phyloP scores from a whole-genome alignment of 768 basidiomycete genomes.

The Terana coerulea region DNA sequence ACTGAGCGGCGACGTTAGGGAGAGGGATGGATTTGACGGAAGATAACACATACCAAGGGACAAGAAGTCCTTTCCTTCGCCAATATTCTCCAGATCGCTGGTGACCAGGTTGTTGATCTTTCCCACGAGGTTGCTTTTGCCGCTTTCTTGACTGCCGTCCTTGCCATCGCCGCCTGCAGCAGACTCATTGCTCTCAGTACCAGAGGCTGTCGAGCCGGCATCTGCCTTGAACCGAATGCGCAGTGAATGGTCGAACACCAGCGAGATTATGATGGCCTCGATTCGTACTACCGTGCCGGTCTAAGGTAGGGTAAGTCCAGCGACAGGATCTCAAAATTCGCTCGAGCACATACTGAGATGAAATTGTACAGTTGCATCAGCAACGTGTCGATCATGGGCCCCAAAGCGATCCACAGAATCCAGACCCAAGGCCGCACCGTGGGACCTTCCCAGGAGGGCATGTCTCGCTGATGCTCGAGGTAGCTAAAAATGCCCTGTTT shows the following conservation, averaged over 20 bases:
- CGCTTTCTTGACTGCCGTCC: not conserved
- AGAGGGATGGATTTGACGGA: not conserved
- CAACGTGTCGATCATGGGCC: constrained; percentile 41
- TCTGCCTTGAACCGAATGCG: constrained; percentile 32
- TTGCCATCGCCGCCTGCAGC: not conserved
- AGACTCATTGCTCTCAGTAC: not conserved
- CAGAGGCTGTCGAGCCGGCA: constrained; percentile 12
- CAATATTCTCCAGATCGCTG: constrained; percentile 44
- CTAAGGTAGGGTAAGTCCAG: constrained; percentile 6
- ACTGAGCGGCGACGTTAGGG: constrained; percentile 10
- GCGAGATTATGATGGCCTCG: constrained; percentile 20
- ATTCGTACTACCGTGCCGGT: constrained; percentile 35
- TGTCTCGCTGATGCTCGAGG: constrained; percentile 46
- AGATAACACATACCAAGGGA: not conserved
- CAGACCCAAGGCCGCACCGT: constrained; percentile 66
- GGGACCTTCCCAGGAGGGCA: constrained; percentile 27
- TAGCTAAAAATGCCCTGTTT: too few relatives aligned
- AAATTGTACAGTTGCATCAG: constrained; percentile 52
- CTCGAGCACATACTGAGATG: constrained; percentile 20
- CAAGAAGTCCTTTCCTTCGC: constrained; percentile 20
- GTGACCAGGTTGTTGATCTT: constrained; percentile 77
- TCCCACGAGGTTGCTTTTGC: constrained; percentile 51
- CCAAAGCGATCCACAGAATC: constrained; percentile 50
- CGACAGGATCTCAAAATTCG: constrained; percentile 30
- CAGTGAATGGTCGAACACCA: constrained; percentile 9